A percentile compares a stretch with the other conserved stretches of the same genome.
Conservation (phyloP, 176 grass and related monocot genomes). For the Carex cristatella region DNA sequence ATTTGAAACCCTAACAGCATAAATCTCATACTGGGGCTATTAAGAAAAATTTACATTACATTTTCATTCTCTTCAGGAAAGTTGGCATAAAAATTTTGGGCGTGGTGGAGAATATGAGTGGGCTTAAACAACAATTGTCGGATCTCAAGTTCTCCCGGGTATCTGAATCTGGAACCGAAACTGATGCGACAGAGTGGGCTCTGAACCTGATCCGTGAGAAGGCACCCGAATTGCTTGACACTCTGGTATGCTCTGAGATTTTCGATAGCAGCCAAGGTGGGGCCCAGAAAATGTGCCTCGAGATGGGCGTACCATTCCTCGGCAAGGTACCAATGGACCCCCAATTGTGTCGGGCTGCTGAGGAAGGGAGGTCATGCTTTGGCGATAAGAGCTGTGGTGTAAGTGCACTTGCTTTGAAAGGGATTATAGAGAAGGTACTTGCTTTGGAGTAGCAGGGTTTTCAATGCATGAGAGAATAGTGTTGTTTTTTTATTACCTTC, state of each 20-base stretch:
- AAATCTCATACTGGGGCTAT: not conserved
- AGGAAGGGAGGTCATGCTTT: constrained; percentile 95
- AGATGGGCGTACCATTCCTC: constrained; percentile 80
- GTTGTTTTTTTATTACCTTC: not conserved
- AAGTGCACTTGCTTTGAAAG: constrained; percentile 63
- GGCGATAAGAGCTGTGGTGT: constrained; percentile 58
- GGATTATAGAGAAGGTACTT: constrained; percentile 71
- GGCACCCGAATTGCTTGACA: constrained; percentile 56
- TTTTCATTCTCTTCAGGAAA: constrained; percentile 27
- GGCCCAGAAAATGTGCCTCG: constrained; percentile 67
- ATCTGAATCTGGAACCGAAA: constrained; percentile 37
- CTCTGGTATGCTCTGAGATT: constrained; percentile 62
- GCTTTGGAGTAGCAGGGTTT: constrained; percentile 18
- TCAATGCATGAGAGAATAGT: not conserved
- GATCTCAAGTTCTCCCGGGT: constrained; percentile 55
- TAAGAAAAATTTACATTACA: not conserved
- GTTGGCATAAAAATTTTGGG: constrained; percentile 58
- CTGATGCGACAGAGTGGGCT: constrained; percentile 40
- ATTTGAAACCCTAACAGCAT: not conserved
- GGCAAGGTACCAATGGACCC: constrained; percentile 96
- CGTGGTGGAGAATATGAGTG: constrained; percentile 79
- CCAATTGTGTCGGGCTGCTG: constrained; percentile 70
- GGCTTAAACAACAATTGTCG: constrained; percentile 42
- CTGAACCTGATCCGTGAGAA: constrained; percentile 55
- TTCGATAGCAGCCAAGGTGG: constrained; percentile 80